Evolutionary conservation across 805 yeast species (phyloP), one percentile per base, ranked within the genome.

Genomic region (Huiozyma sinensis): DNA sequence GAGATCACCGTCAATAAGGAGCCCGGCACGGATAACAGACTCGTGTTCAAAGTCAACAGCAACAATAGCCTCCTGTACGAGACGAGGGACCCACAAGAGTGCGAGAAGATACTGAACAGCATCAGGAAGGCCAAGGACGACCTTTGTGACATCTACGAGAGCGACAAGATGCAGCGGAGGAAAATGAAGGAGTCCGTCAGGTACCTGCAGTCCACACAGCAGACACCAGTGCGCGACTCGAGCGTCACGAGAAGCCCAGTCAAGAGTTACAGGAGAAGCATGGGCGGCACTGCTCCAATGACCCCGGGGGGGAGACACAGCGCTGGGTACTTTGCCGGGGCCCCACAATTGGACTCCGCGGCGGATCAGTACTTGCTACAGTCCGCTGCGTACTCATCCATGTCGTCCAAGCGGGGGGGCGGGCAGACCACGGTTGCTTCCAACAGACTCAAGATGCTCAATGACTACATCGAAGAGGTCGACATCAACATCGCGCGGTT

Each of bases 401-500:
- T 79, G 54, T 88, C 79, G 57, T 72, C 79, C 12, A 61, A 83
- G 44, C 70, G 79, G 43, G 57, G 78, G 36, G 71, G 80, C 13
- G 63, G 70, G 43, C 82, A 79, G 53, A 52, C 56, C 47, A 64
- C 59, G 57, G 66, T 54, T 42, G 44, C 67, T 11, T 65, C 76
- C 48, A 67, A 70, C 44, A 73, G 65, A 13, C 64, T 81, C 44
- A 73, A 75, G 44, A 63, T 64, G 30, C 65, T 79, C 10, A 88
- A 81, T 52, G 82, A 79, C 42, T 61, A 68, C 31, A 66, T 83
- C 12, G 87, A 83, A 54, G 86, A 81, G 44, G 69, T 82, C 36
- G 92, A 84, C 56, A 76, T 81, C 10, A 70, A 70, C 44, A 68
- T 83, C 28, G 81, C 85, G 8, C 80, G 82, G 52, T 72, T 75